Conservation (phyloP, 805 yeast species). For the Wickerhamiella dianesei region DNA sequence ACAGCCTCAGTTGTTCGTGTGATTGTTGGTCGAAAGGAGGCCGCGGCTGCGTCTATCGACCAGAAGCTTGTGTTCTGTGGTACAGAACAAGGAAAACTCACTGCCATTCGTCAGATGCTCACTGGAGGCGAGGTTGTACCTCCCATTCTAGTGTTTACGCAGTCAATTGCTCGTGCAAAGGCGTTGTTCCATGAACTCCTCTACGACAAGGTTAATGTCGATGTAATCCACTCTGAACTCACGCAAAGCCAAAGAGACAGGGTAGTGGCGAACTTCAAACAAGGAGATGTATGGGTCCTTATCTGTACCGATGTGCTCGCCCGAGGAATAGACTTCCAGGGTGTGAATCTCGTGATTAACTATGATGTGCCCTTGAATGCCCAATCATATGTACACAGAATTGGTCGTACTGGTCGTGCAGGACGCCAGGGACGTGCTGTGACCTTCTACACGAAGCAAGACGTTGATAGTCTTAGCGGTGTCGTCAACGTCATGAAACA, state of each 20-base stretch:
- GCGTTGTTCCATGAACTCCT: slow-evolving; percentile 86
- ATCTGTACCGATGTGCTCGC: slow-evolving; percentile 94
- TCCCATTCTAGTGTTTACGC: slow-evolving; percentile 84
- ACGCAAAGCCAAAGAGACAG: slow-evolving; percentile 78
- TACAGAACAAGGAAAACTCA: slow-evolving; percentile 84
- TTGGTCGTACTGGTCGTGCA: slow-evolving; percentile 98
- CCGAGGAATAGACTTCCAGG: slow-evolving; percentile 95
- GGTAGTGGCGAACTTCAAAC: slow-evolving; percentile 68
- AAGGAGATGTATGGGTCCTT: slow-evolving; percentile 89
- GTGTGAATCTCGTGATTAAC: slow-evolving; percentile 85
- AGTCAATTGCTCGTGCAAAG: slow-evolving; percentile 84
- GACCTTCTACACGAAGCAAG: slow-evolving; percentile 89
- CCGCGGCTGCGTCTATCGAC: slow-evolving; percentile 71
- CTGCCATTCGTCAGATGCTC: slow-evolving; percentile 82
- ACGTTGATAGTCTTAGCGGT: slow-evolving; percentile 57
- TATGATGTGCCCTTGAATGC: slow-evolving; percentile 93
- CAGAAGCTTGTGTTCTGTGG: slow-evolving; percentile 81
- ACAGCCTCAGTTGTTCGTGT: slow-evolving; percentile 60
- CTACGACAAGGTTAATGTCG: slow-evolving; percentile 85
- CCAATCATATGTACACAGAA: slow-evolving; percentile 91
- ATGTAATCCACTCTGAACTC: slow-evolving; percentile 90
- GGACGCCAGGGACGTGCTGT: slow-evolving; percentile 78
- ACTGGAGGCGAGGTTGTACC: slow-evolving; percentile 67
- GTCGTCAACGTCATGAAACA: slow-evolving; percentile 92
- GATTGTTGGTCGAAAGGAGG: slow-evolving; percentile 86